phyloP scores from a whole-genome alignment of 2,329 filamentous ascomycete genomes.

The Fusarium sp. region DNA sequence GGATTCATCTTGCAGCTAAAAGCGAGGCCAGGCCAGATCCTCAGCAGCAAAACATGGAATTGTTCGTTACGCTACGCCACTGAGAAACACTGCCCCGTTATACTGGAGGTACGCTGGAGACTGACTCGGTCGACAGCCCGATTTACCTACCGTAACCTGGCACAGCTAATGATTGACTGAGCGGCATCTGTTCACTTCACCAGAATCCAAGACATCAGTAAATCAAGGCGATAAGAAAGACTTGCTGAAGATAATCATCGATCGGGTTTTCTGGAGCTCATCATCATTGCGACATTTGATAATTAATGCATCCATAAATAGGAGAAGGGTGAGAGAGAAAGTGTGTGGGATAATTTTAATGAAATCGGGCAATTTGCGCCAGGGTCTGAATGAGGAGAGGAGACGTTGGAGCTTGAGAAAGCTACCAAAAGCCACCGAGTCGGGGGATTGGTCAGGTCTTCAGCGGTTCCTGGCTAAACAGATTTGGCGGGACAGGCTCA shows the following conservation, averaged over 20 bases:
- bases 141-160: not conserved
- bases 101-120: not conserved
- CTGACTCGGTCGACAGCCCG: not conserved
- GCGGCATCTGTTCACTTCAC: not conserved
- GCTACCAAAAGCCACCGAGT: conserved; percentile 22
- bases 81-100: conserved; percentile 11
- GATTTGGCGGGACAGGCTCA: conserved; percentile 9
- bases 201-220: not conserved
- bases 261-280: not conserved
- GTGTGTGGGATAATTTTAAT: conserved; percentile 37
- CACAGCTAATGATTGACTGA: not conserved
- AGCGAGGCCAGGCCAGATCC: not conserved
- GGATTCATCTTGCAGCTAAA: not conserved
- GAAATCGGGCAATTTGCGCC: conserved; percentile 15
- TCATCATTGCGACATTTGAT: conserved; percentile 1
- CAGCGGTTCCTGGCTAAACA: conserved; percentile 47
- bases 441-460: conserved; percentile 30
- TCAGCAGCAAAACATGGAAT: not conserved
- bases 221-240: not conserved
- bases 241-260: conserved; percentile 9
- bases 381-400: conserved; percentile 7
- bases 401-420: conserved; percentile 26
- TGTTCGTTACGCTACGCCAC: conserved; percentile 5
- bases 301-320: conserved; percentile 10
- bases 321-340: conserved; percentile 11